Evolutionary conservation across 202 grass and related monocot genomes (phyloP), one percentile per base, ranked within the genome.

Genomic region (Zoysia matrella): DNA sequence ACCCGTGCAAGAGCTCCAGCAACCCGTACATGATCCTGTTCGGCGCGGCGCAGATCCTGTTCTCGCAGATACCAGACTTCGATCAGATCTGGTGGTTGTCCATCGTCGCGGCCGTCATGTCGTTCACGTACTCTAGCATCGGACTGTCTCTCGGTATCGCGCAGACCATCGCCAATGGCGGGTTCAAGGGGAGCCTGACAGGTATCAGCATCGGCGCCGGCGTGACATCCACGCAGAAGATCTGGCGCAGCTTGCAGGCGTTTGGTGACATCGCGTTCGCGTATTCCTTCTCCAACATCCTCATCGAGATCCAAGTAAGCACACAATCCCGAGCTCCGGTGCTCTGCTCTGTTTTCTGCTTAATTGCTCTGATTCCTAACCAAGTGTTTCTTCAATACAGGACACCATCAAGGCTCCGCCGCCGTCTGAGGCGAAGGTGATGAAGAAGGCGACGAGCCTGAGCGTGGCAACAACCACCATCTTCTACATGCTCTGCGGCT

Each of bases 401-500:
- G 92, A 97, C 86, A 97, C 94, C 0, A 83, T 97, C 67, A 94
- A 75, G 75, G 85, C 90, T 0, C 90, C 92, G 2, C 94, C 94
- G 5, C 94, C 94, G 10, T 92, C 92, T 0, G 94, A 97, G 83
- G 75, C 94, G 9, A 94, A 88, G 86, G 94, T 94, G 83, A 97
- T 97, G 94, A 84, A 30, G 22, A 30, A 30, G 22, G 22, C 22
- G 22, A 30, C 22, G 22, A 30, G 22, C 22, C 22, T 30, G 22
- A 30, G 22, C 22, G 22, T 30, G 22, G 22, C 22, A 30, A 30
- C 22, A 30, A 30, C 22, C 22, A 97, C 94, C 2, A 7, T 87
- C 6, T 97, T 97, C 90, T 97, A 97, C 90, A 94, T 97, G 80
- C 79, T 97, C 14, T 97, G 94, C 60, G 94, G 94, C 10, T 94